Percentiles rank a stretch among this genome's conserved stretches.
Conservation (phyloP, 2,329 filamentous ascomycete species). For the Sporothrix pallida region DNA sequence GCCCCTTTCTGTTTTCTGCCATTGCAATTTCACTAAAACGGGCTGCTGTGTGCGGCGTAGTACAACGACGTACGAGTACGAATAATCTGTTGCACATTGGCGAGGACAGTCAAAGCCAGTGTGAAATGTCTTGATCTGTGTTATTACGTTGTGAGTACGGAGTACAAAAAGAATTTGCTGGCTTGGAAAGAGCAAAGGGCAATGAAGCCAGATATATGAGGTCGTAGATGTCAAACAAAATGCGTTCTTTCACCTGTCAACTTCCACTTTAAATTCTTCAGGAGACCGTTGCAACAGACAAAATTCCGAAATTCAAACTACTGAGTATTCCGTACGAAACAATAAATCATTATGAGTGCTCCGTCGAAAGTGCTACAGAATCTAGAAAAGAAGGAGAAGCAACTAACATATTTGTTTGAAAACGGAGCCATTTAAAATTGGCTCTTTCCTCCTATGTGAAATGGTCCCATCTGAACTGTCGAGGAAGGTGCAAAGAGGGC, state of each 20-base stretch:
- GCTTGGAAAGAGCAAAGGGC: no score
- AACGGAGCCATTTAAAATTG: constrained; percentile 26
- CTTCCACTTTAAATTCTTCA: neutral
- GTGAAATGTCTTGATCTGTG: neutral
- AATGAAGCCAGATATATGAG: no score
- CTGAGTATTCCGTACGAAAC: no score
- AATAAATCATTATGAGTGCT: neutral
- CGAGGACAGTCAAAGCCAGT: neutral
- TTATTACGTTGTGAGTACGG: constrained; percentile 6
- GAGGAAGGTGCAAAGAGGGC: constrained; percentile 9
- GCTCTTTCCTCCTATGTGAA: neutral
- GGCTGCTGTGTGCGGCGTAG: constrained; percentile 17
- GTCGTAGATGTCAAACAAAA: no score
- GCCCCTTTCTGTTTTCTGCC: constrained; percentile 25
- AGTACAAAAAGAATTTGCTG: neutral
- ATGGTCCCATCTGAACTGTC: constrained; percentile 11
- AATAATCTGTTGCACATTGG: neutral
- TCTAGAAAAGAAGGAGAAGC: neutral
- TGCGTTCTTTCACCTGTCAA: neutral
- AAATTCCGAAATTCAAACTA: neutral
- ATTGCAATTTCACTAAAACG: constrained; percentile 24
- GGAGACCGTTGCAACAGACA: constrained; percentile 10
- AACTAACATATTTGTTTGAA: neutral
- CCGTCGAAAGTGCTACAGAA: constrained; percentile 12
- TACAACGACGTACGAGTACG: neutral